Evolutionary conservation across 2,329 filamentous ascomycete species (phyloP), one percentile per base, ranked within the genome.

Genomic region (Diaporthe sp.): DNA sequence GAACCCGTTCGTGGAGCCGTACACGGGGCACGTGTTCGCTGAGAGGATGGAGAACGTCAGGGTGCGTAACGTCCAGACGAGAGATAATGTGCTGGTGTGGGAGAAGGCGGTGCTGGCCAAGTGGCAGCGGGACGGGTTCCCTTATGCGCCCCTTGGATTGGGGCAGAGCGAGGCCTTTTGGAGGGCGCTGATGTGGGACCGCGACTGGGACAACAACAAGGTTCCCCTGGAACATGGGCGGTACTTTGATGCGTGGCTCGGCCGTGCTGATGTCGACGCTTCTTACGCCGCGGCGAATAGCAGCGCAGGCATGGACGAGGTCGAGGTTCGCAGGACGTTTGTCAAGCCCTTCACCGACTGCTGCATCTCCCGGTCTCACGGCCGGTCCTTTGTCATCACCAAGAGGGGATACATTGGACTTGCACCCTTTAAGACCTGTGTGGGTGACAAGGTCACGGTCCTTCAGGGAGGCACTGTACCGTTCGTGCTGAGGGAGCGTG

Each of bases 101-200:
- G 65, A 70, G 49, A 2, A 70, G n/a, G 49, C 10, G 2, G 65
- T 42, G 49, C 6, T 42, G 49, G 65, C 37, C 34, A 70, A 70
- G 65, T 70, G 65, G 65, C 49, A 4, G 34, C 65, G 65, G 31
- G 65, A 42, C 17, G 49, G 34, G 47, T 55, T 55, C 9, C 65
- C 65, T 1, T 70, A 70, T 7, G 65, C 9, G 1, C 8, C 47
- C 8, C 1, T 39, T 34, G 47, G 34, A 1, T 9, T 47, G 39
- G 39, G 13, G 4, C 31, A 22, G 17, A 9, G 9, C 13, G 65
- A 70, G 34, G 65, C 65, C 22, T 55, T 70, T 17, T 70, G 65
- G 65, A 70, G 49, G 65, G 65, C 65, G 34, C 49, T 70, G 20
- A 70, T 55, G 65, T 70, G 65, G 65, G 65, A 70, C 7, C 65